These are phyloP conservation scores for Cladosporium austrohemisphaericum DNA, from an alignment of 2,329 filamentous ascomycete genomes.

Conservation along the genomic window DNA sequence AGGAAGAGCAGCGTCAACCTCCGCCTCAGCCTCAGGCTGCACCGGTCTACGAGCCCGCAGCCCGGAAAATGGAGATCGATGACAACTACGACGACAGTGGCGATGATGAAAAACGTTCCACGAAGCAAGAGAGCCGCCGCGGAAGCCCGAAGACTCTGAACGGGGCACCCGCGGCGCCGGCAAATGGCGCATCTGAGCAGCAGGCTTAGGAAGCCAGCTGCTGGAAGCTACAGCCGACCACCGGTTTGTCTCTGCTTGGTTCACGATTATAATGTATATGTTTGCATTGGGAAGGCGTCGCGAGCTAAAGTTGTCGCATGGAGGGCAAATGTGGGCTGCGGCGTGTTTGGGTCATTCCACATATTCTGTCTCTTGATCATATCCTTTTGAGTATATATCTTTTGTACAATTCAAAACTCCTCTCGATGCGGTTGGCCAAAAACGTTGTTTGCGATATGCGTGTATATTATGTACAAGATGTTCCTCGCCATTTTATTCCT, in stretches of 20 bases:
- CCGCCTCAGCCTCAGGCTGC: constrained; percentile 30
- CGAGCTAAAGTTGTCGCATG: too few species aligned
- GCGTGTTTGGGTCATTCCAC: background rate
- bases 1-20: constrained; percentile 37
- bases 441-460: too few species aligned
- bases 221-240: too few species aligned
- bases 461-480: background rate
- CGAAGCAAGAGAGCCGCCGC: constrained; percentile 44
- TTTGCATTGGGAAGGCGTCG: background rate
- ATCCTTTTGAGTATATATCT: background rate
- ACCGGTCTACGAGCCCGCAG: constrained; percentile 70
- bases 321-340: background rate
- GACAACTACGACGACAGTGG: constrained; percentile 96
- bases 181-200: constrained; percentile 4
- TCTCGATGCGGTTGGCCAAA: too few species aligned
- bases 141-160: constrained; percentile 38
- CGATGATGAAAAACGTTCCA: constrained; percentile 67
- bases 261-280: constrained; percentile 1
- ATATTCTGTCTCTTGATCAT: background rate
- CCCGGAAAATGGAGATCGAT: constrained; percentile 93
- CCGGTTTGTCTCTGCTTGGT: background rate
- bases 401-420: too few species aligned
- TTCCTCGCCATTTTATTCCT: background rate
- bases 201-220: background rate
- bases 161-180: constrained; percentile 15